A percentile compares a stretch with the other conserved stretches of the same genome.
phyloP scores from a whole-genome alignment of 768 basidiomycete species.

The Lactarius tabidus region DNA sequence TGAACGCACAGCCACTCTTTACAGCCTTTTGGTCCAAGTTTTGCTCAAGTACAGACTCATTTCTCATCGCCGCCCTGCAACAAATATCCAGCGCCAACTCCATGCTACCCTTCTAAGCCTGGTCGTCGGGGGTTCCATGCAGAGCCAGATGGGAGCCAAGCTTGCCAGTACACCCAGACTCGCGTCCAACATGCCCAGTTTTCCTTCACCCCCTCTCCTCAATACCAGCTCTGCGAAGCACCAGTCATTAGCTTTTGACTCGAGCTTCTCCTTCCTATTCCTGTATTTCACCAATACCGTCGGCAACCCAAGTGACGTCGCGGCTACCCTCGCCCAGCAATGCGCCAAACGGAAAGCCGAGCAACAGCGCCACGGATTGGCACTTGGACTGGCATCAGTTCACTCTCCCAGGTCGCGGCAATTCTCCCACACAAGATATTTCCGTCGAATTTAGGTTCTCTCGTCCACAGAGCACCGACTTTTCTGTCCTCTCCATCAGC shows the following conservation, averaged over 20 bases:
- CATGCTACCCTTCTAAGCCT: slow-evolving; percentile 93
- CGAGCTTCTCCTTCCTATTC: slow-evolving; percentile 63
- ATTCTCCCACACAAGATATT: slow-evolving; percentile 63
- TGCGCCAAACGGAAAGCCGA: slow-evolving; percentile 83
- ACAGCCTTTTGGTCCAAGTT: slow-evolving; percentile 98
- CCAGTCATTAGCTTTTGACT: slow-evolving; percentile 70
- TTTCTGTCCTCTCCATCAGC: slow-evolving; percentile 48
- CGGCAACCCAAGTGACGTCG: slow-evolving; percentile 49
- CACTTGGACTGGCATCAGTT: slow-evolving; percentile 49
- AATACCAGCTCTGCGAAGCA: slow-evolving; percentile 42
- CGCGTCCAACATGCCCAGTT: slow-evolving; percentile 69
- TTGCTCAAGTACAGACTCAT: slow-evolving; percentile 96
- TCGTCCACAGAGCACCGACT: no score
- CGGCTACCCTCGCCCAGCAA: slow-evolving; percentile 81
- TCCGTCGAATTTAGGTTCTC: slow-evolving; percentile 42
- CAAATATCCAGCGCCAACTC: slow-evolving; percentile 98
- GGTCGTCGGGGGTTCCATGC: no score
- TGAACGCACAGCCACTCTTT: slow-evolving; percentile 99
- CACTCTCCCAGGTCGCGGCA: slow-evolving; percentile 81
- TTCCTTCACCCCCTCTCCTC: slow-evolving; percentile 78
- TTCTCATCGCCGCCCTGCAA: slow-evolving; percentile 97
- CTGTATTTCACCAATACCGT: slow-evolving; percentile 70
- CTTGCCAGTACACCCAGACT: slow-evolving; percentile 82
- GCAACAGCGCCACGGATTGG: slow-evolving; percentile 74
- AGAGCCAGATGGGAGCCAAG: slow-evolving; percentile 98